Percentiles rank a stretch among this genome's conserved stretches.
phyloP scores from a whole-genome alignment of 2,329 filamentous ascomycete genomes.

The Colletotrichum truncatum region DNA sequence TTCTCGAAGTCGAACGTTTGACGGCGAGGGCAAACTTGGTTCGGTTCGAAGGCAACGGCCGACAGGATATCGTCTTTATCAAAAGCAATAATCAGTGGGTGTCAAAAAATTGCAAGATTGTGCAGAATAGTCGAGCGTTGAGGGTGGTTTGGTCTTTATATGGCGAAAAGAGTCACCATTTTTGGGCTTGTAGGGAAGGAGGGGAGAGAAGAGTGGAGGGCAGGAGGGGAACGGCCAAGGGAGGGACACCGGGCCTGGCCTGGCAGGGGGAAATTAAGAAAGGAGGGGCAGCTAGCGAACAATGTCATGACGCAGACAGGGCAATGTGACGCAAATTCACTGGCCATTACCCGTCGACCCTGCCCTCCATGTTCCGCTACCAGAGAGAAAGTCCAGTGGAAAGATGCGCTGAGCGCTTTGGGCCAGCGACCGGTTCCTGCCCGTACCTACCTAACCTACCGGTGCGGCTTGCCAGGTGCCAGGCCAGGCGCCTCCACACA shows the following conservation, averaged over 20 bases:
- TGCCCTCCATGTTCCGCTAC: neutral
- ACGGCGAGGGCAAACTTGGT: neutral
- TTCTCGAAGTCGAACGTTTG: neutral
- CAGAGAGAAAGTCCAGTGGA: neutral
- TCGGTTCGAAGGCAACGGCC: neutral
- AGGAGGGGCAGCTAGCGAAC: constrained; percentile 30
- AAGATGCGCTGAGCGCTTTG: constrained; percentile 8
- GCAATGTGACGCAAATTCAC: constrained; percentile 30
- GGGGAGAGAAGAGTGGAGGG: constrained; percentile 14
- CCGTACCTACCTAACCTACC: neutral
- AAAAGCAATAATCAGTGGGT: neutral
- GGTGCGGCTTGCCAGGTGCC: constrained; percentile 6
- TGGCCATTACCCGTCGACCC: neutral
- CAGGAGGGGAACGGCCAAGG: constrained; percentile 35
- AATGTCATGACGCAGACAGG: constrained; percentile 30
- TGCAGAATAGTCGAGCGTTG: neutral
- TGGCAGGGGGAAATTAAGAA: constrained; percentile 31
- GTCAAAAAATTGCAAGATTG: neutral
- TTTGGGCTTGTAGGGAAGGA: constrained; percentile 11
- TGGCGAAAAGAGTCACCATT: constrained; percentile 7
- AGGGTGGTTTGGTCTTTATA: constrained; percentile 22
- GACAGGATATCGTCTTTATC: neutral
- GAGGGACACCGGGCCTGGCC: constrained; percentile 8
- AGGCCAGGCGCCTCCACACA: constrained; percentile 12
- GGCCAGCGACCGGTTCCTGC: neutral